Base-by-base conservation (phyloP, 2,329 filamentous ascomycete species). In the Penicillium sp. region DNA sequence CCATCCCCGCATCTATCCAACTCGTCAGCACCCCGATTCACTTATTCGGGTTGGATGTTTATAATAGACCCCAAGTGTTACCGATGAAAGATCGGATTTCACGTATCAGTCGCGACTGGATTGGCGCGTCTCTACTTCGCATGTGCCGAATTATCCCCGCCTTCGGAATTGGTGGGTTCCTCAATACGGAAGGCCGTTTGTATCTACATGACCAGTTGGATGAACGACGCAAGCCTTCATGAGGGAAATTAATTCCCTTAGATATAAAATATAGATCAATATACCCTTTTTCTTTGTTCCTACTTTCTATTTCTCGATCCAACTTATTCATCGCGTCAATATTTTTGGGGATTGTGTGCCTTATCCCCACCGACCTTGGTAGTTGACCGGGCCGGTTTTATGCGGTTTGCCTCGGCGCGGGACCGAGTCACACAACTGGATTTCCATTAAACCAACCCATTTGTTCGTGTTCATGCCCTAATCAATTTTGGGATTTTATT, bases 121-220 rank as follows among this genome's bases (percentile, higher is more conserved):
- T 82, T 11, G 82, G 88, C 57, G 93, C 89, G 70, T 84, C 86
- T 10, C 72, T 84, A 24, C 90, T 91, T 14, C 79, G 92, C 60
- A 89, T 96, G 74, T 89, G 89, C 63, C 82, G 92, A 57, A 96
- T 96, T 65, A 82, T 96, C 16, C 92, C 91, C 37, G 92, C 92
- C 0, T 96, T 95, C 79, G 92, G 92, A 0, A 82, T 96, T 7
- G 92, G 92, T 1, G 91, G 91, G 0, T 90, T 96, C 11, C 88
- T 95, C 13, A 96, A 96, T 74, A 82, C 80, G 5, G 71, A 73
- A 48, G 68, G 69, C 1, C 59, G 69, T n/a, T 62, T 68, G 13
- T 69, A 67, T 55, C 56, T 71, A 47, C 69, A 71, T 53, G 62
- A 67, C 11, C 66, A 70, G 53, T 52, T 70, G 21, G 61, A 67